phyloP scores from a whole-genome alignment of 768 basidiomycete genomes.

The Kwoniella sp. region DNA sequence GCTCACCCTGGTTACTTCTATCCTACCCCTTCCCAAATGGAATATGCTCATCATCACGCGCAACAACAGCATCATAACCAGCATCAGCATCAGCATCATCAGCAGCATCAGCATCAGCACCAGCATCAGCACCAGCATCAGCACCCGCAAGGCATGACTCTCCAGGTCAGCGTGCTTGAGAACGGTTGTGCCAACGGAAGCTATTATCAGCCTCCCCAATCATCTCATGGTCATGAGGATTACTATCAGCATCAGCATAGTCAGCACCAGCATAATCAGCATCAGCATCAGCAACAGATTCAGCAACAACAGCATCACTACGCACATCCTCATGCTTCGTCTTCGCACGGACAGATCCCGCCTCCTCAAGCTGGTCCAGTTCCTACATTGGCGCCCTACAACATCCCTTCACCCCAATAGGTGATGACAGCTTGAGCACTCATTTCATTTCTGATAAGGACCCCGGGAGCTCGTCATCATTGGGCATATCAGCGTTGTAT shows the following conservation, averaged over 20 bases:
- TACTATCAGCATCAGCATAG: neutral
- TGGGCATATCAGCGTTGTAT: no score
- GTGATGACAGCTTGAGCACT: no score
- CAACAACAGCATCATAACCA: slow-evolving; percentile 1
- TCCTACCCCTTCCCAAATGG: slow-evolving; percentile 12
- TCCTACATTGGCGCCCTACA: slow-evolving; percentile 8
- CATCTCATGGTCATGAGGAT: slow-evolving; percentile 5
- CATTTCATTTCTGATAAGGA: no score
- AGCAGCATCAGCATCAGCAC: neutral
- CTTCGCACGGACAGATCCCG: neutral
- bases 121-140: neutral
- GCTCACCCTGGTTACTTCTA: slow-evolving; percentile 8
- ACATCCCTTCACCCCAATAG: slow-evolving; percentile 16
- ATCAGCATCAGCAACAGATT: neutral
- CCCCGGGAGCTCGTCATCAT: no score
- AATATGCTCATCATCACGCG: slow-evolving; percentile 16
- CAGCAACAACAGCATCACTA: neutral
- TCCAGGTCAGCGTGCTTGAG: no score
- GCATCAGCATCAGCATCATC: neutral
- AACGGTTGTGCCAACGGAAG: slow-evolving; percentile 4
- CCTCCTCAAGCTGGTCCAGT: neutral
- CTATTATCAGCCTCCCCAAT: slow-evolving; percentile 3
- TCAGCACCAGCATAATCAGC: neutral
- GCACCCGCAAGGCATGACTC: no score
- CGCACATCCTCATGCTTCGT: neutral